Evolutionary conservation across 768 basidiomycete genomes (phyloP), one percentile per base, ranked within the genome.

Genomic region (Royoungia palumana): DNA sequence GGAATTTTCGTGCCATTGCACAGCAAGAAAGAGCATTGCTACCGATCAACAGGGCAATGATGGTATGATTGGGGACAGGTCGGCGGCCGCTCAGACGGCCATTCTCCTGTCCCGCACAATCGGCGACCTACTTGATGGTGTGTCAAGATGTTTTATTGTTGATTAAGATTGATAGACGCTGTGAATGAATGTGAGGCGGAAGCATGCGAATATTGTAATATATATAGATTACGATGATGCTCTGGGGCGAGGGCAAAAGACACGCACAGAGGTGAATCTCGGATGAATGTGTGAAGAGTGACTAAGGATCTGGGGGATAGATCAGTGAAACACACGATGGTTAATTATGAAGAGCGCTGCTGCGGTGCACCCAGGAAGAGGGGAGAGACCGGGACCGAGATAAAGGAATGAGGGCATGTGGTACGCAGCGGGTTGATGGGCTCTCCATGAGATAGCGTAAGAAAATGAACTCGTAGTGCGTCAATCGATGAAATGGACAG

Each of bases 331-430:
- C 50, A 44, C 52, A 58, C 47, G 35, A 47, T 41, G 46, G 36
- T 28, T 47, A 30, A 36, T 50, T 41, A 46, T 51, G 11, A 34
- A 50, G 36, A 34, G 41, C 40, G 50, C 28, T 62, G 44, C 62
- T 56, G 63, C 54, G 51, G 54, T 35, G 35, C 55, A 43, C 47
- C 40, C 41, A 42, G 40, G 28, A 43, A 41, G 44, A 43, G 50
- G 34, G 47, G 43, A 56, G 39, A 48, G 30, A 45, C 39, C 62
- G 62, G 62, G 39, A 65, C 62, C 62, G 63, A 64, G 54, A 60
- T 53, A 44, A 50, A 44, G 38, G 36, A 28, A 35, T 30, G 42
- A 25, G 25, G 44, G 42, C 46, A 32, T 52, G 58, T 34, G 48
- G 21, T 37, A 41, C 47, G 47, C 47, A 42, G 21, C 14, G 39